These are phyloP conservation scores for Fusarium burgessii DNA, from an alignment of 2,329 filamentous ascomycete species.

Conservation along the genomic window DNA sequence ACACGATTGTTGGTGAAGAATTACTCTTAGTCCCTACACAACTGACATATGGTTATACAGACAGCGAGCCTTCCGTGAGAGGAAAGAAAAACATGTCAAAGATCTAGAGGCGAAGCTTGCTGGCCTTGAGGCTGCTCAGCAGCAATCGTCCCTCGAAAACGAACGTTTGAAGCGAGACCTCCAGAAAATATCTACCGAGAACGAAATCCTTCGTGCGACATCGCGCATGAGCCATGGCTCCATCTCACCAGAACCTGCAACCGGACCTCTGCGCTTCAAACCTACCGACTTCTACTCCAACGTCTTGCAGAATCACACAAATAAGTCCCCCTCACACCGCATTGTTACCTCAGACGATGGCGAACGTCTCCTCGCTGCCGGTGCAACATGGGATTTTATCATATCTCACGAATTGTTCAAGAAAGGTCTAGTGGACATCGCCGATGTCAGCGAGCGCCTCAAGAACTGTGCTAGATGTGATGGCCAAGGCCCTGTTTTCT, in stretches of 20 bases:
- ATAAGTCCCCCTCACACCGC: constrained; percentile 75
- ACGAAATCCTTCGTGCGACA: constrained; percentile 90
- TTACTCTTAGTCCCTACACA: background rate
- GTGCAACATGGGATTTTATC: constrained; percentile 91
- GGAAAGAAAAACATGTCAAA: constrained; percentile 94
- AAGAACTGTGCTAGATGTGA: constrained; percentile 83
- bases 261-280: constrained; percentile 77
- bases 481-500: constrained; percentile 88
- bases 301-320: constrained; percentile 70
- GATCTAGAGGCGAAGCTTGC: constrained; percentile 90
- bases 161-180: constrained; percentile 86
- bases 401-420: constrained; percentile 82
- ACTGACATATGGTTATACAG: constrained; percentile 59
- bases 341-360: constrained; percentile 74
- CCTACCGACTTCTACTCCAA: constrained; percentile 79
- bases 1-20: background rate
- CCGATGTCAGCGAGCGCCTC: constrained; percentile 81
- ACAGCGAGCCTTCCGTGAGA: constrained; percentile 94
- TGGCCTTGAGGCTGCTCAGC: constrained; percentile 78
- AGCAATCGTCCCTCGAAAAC: constrained; percentile 82
- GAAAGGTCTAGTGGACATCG: constrained; percentile 83
- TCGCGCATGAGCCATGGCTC: constrained; percentile 59
- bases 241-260: constrained; percentile 63
- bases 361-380: constrained; percentile 77
- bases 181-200: constrained; percentile 87